Percentiles rank a stretch among this genome's conserved stretches.
These are phyloP conservation scores for Raphanus hybrid DNA, from an alignment of 441 rosid genomes.

Conservation along the genomic window DNA sequence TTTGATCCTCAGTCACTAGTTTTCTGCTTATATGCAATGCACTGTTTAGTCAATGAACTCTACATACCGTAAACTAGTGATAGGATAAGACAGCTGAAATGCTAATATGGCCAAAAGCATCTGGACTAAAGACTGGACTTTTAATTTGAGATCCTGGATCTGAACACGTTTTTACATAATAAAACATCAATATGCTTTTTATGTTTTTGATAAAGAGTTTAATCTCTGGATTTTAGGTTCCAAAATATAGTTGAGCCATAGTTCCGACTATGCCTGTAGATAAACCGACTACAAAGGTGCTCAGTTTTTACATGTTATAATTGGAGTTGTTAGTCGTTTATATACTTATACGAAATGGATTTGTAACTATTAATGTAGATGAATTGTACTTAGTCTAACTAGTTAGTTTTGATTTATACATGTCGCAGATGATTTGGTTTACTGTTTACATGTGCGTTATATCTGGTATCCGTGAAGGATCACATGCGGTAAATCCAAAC, in stretches of 20 bases:
- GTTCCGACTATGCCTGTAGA: not conserved
- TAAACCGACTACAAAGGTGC: not conserved
- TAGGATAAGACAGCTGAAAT: not conserved
- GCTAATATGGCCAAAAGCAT: not conserved
- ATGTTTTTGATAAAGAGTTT: not conserved
- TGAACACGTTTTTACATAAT: not conserved
- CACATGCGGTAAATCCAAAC: too few species aligned
- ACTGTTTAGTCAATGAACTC: not conserved
- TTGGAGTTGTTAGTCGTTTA: too few species aligned
- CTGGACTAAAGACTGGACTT: not conserved
- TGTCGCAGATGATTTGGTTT: not conserved
- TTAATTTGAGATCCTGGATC: not conserved
- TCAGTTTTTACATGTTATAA: not conserved
- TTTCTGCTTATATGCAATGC: too few species aligned
- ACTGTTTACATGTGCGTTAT: not conserved
- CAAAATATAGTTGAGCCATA: not conserved
- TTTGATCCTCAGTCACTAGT: too few species aligned
- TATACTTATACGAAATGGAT: too few species aligned
- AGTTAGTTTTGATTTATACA: not conserved
- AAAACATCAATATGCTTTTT: not conserved
- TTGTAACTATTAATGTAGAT: too few species aligned
- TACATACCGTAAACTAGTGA: not conserved
- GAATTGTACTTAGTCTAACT: too few species aligned
- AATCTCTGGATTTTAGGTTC: slow-evolving; percentile 4
- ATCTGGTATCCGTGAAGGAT: too few species aligned